Base-by-base conservation (phyloP, 768 basidiomycete genomes). In the Sarcomyxa edulis region DNA sequence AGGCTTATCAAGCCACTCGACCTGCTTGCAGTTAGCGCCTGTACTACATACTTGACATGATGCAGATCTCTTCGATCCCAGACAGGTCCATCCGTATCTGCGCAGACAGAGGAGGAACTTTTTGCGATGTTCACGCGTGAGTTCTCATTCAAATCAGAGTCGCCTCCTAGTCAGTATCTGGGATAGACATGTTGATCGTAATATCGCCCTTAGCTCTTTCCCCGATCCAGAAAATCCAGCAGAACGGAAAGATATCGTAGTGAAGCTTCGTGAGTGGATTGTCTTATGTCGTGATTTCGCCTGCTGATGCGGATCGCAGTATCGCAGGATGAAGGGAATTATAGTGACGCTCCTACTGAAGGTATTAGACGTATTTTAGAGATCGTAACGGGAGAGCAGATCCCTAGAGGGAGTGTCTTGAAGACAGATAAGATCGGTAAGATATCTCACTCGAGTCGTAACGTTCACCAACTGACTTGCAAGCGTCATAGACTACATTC, bases 301-400 rank as follows among this genome's bases (percentile, higher is more conserved):
- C 32, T 25, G 28, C 32, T 44, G 37, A 37, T 32, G 7, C 16
- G 12, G 27, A 11, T 24, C 10, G 10, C 54, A 91, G 89, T 97
- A 25, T 94, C 91, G 0, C 85, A 90, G 58, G 94, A 98, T 61
- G 78, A 86, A 0, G 67, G 64, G 12, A 92, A 93, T 54, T 98
- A 98, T 59, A 60, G 63, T 2, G 94, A 98, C 65, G 94, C 94
- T 1, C 94, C 95, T 0, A 95, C 91, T 0, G 93, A 97, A 59
- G 94, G 92, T 1, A 91, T 94, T 44, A 70, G 95, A 7, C 71
- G 95, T 11, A 76, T 95, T 2, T 58, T 98, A 4, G 92, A 96
- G 61, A 69, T 68, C 6, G 77, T 85, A 1, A 84, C 81, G 0
- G 84, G 84, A 2, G 58, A 78, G 39, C 66, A 64, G 44, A 83